Evolutionary conservation across 306 rosid genomes (phyloP).

Genomic region (Fagus sylvatica): DNA sequence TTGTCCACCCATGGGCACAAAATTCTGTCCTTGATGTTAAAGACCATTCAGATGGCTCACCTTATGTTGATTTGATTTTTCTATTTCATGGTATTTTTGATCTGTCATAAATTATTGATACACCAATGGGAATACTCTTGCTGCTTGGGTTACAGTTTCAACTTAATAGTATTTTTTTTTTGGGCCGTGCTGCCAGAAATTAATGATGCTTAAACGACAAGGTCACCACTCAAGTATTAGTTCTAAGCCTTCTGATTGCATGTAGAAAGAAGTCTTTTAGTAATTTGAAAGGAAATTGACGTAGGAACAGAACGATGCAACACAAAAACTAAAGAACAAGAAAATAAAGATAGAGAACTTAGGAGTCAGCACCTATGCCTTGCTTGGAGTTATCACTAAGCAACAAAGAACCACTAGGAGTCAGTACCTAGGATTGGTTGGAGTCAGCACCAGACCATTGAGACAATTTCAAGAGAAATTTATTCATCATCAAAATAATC

Average conservation of each 20-base stretch:
- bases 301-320: too few species aligned
- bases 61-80: conserved; percentile 9
- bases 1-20: not conserved
- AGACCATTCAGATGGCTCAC: conserved; percentile 20
- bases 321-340: too few species aligned
- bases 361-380: too few species aligned
- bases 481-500: too few species aligned
- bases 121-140: conserved; percentile 14
- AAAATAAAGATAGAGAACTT: too few species aligned
- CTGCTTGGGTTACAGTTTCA: conserved; percentile 6
- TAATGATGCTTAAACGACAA: not conserved
- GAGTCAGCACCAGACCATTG: too few species aligned
- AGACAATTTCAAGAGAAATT: too few species aligned
- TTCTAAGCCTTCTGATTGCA: not conserved
- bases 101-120: conserved; percentile 6
- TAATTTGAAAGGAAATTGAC: not conserved
- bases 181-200: not conserved
- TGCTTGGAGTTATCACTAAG: too few species aligned
- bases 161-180: not conserved
- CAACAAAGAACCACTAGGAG: too few species aligned
- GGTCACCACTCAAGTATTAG: not conserved
- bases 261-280: not conserved
- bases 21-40: conserved; percentile 6
- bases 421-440: too few species aligned
- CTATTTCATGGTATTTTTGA: conserved; percentile 2